Percentiles rank a stretch among this genome's conserved stretches.
These are phyloP conservation scores for Cordyceps farinosa DNA, from an alignment of 2,329 filamentous ascomycete species.

Conservation along the genomic window DNA sequence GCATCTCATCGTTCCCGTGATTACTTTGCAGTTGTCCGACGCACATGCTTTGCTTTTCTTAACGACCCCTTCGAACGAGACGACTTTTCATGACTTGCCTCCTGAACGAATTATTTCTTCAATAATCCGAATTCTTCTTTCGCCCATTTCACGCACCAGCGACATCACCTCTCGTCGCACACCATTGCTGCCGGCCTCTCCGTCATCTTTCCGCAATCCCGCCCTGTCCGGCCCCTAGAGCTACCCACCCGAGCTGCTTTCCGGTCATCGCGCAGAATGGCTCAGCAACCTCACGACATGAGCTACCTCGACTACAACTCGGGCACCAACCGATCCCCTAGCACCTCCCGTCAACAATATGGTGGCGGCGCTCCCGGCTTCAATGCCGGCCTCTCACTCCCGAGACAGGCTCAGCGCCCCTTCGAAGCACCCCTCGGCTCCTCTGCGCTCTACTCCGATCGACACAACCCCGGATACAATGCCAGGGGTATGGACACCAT, in stretches of 20 bases:
- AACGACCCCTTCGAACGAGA: slow-evolving; percentile 14
- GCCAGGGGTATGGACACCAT: slow-evolving; percentile 56
- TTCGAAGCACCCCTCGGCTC: slow-evolving; percentile 67
- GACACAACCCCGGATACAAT: slow-evolving; percentile 57
- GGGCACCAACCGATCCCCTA: slow-evolving; percentile 61
- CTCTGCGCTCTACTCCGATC: slow-evolving; percentile 68
- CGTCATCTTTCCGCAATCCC: background rate
- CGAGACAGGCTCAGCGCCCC: slow-evolving; percentile 62
- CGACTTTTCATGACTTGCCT: slow-evolving; percentile 14
- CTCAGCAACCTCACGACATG: slow-evolving; percentile 58
- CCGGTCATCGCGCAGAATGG: slow-evolving; percentile 26
- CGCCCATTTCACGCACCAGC: background rate
- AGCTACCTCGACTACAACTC: slow-evolving; percentile 65
- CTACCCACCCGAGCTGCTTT: background rate
- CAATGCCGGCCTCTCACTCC: slow-evolving; percentile 43
- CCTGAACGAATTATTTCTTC: slow-evolving; percentile 1
- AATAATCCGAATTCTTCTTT: background rate
- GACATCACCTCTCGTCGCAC: background rate
- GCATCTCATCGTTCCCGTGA: background rate
- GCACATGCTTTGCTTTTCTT: background rate
- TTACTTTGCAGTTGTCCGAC: background rate
- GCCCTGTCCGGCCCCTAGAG: background rate
- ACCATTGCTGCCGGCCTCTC: background rate
- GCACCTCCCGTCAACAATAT: slow-evolving; percentile 62
- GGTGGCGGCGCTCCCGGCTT: slow-evolving; percentile 43